Percentiles rank a stretch among this genome's conserved stretches.
Conservation (phyloP, 352 stramenopile species). For the Globisporangium rhizosaccharum region DNA sequence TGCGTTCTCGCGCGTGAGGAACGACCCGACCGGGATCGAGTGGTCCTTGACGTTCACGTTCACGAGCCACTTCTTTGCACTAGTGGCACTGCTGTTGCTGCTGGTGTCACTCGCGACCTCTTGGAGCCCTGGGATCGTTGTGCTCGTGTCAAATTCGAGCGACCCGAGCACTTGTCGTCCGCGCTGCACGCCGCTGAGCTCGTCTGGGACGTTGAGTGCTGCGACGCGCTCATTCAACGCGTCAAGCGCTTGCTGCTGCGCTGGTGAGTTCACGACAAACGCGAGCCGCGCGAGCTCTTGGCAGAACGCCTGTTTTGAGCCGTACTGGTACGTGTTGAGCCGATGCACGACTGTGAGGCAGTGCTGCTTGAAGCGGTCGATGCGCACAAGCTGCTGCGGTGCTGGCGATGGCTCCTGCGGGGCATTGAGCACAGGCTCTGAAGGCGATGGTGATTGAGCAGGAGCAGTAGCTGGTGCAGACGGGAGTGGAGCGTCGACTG, state of each 20-base stretch:
- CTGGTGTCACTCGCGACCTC: slow-evolving; percentile 3
- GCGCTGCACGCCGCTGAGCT: not conserved
- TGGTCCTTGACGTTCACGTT: slow-evolving; percentile 45
- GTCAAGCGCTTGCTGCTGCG: slow-evolving; percentile 23
- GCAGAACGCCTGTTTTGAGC: slow-evolving; percentile 39
- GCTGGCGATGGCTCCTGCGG: not conserved
- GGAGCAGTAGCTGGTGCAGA: too few relatives aligned
- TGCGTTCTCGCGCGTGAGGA: slow-evolving; percentile 29
- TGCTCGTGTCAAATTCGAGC: slow-evolving; percentile 24
- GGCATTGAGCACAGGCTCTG: not conserved
- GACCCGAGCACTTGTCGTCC: slow-evolving; percentile 8
- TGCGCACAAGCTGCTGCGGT: slow-evolving; percentile 3
- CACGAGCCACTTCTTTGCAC: slow-evolving; percentile 31
- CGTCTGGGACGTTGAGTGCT: not conserved
- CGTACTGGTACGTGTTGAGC: slow-evolving; percentile 66
- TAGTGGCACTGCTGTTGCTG: not conserved
- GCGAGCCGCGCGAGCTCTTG: slow-evolving; percentile 45
- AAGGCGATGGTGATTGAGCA: not conserved
- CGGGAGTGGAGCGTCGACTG: not conserved
- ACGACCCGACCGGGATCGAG: slow-evolving; percentile 32
- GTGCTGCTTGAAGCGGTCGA: slow-evolving; percentile 22
- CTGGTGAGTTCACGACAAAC: slow-evolving; percentile 15
- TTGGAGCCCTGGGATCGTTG: slow-evolving; percentile 41
- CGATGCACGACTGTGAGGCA: slow-evolving; percentile 34
- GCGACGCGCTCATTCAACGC: slow-evolving; percentile 8